phyloP scores from a whole-genome alignment of 2,329 filamentous ascomycete species.

The Sporothrix dimorphospora region DNA sequence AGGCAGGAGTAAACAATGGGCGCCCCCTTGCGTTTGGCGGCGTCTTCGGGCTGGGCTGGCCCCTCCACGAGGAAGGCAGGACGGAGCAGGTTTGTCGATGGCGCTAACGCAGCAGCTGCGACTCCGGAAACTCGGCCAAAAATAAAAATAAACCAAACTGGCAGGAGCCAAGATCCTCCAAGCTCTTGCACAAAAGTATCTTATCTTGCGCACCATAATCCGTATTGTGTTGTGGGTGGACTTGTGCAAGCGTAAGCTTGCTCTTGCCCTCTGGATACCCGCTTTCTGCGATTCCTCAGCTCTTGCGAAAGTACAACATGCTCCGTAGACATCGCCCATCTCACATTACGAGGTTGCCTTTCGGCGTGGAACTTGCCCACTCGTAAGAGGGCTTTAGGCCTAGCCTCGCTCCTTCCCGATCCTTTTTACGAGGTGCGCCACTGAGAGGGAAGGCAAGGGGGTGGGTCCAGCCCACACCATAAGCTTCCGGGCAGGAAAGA shows the following conservation, averaged over 20 bases:
- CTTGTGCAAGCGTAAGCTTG: not conserved
- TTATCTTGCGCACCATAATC: not conserved
- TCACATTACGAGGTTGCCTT: constrained; percentile 15
- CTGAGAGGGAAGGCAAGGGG: constrained; percentile 16
- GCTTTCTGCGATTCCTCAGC: constrained; percentile 10
- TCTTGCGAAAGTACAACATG: constrained; percentile 5
- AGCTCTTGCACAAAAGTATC: not conserved
- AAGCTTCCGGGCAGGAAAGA: not conserved
- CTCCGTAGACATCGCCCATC: not conserved
- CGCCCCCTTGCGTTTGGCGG: not conserved
- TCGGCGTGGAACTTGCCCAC: constrained; percentile 3
- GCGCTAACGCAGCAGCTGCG: constrained; percentile 19
- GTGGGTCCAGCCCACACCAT: constrained; percentile 11
- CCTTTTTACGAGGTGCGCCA: constrained; percentile 20
- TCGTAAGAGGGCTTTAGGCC: not conserved
- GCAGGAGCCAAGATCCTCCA: not conserved
- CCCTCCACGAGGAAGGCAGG: constrained; percentile 6
- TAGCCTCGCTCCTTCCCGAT: constrained; percentile 18
- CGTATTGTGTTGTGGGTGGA: not conserved
- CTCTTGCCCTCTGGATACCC: not conserved
- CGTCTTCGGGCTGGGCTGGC: not conserved
- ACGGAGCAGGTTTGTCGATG: constrained; percentile 20
- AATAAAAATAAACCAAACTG: not conserved
- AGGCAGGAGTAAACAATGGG: constrained; percentile 35
- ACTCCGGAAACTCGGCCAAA: constrained; percentile 1